phyloP scores from a whole-genome alignment of 1,284 basidiomycete genomes.

The Ustilago loliicola region DNA sequence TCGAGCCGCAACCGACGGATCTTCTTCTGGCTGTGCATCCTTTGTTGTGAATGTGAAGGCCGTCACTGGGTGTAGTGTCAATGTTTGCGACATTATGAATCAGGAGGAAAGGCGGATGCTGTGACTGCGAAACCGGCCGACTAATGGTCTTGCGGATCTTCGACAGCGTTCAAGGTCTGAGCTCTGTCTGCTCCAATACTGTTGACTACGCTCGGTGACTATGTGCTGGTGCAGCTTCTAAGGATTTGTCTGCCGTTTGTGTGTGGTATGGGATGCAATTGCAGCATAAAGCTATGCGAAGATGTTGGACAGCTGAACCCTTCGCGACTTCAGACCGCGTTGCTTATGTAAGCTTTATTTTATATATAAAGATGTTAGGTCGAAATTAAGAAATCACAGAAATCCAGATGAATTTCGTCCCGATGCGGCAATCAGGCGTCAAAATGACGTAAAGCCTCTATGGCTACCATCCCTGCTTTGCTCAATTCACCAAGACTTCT shows the following conservation, averaged over 20 bases:
- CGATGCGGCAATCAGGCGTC: conserved; percentile 1
- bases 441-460: not conserved
- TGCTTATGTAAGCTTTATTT: conserved; percentile 3
- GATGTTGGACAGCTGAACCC: conserved; percentile 8
- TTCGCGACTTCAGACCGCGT: not conserved
- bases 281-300: not conserved
- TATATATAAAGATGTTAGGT: not conserved
- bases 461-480: not conserved
- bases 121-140: not conserved
- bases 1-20: conserved; percentile 83
- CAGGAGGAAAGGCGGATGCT: not conserved
- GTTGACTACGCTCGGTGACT: not conserved
- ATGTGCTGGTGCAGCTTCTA: not conserved
- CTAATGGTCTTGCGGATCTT: not conserved
- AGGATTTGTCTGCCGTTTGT: not conserved
- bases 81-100: conserved; percentile 54
- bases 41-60: conserved; percentile 93
- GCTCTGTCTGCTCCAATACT: not conserved
- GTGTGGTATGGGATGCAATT: not conserved
- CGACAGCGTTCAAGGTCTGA: not conserved
- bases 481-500: too few relatives aligned
- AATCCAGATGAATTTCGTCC: not conserved
- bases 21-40: conserved; percentile 95
- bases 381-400: not conserved
- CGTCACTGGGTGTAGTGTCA: conserved; percentile 78